Evolutionary conservation across 108 stramenopile genomes (phyloP).

Genomic region (Craspedostauros australis): DNA sequence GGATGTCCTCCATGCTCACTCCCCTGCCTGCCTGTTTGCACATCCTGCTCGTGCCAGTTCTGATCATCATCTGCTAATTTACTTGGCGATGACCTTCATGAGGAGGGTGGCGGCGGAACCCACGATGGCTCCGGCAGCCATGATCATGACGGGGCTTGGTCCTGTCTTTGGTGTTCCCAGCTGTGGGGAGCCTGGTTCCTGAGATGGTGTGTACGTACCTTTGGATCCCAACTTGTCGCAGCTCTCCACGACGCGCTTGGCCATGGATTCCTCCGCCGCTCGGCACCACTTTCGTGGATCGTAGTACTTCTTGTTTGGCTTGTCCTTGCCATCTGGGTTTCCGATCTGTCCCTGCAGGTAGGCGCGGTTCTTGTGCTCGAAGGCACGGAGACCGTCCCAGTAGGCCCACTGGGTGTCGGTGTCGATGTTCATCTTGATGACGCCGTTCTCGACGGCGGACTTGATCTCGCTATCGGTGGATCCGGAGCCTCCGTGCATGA

Average conservation of each 20-base stretch:
- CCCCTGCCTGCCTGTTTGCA: no score
- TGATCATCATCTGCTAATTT: conserved; percentile 1
- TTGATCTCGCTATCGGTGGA: conserved; percentile 91
- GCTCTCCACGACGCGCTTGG: conserved; percentile 62
- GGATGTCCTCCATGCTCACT: no score
- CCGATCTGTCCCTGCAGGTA: conserved; percentile 96
- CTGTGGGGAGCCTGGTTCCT: conserved; percentile 36
- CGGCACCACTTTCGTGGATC: conserved; percentile 96
- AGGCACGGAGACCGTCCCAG: conserved; percentile 88
- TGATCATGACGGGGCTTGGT: conserved; percentile 30
- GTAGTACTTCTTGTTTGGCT: conserved; percentile 99
- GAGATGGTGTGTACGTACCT: conserved; percentile 53
- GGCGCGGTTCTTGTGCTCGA: conserved; percentile 70
- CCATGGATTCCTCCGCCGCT: conserved; percentile 94
- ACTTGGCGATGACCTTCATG: conserved; percentile 32
- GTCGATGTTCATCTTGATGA: conserved; percentile 99
- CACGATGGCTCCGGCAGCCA: conserved; percentile 43
- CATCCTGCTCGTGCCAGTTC: background rate
- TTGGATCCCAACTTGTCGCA: conserved; percentile 79
- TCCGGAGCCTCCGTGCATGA: conserved; percentile 98
- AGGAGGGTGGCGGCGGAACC: conserved; percentile 42
- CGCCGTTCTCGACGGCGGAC: conserved; percentile 80
- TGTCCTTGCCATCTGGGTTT: conserved; percentile 92
- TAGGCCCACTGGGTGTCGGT: conserved; percentile 98
- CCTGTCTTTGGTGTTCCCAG: conserved; percentile 26